A percentile compares a stretch with the other conserved stretches of the same genome.
phyloP scores from a whole-genome alignment of 495 filamentous ascomycete species.

The Penicillium roqueforti region DNA sequence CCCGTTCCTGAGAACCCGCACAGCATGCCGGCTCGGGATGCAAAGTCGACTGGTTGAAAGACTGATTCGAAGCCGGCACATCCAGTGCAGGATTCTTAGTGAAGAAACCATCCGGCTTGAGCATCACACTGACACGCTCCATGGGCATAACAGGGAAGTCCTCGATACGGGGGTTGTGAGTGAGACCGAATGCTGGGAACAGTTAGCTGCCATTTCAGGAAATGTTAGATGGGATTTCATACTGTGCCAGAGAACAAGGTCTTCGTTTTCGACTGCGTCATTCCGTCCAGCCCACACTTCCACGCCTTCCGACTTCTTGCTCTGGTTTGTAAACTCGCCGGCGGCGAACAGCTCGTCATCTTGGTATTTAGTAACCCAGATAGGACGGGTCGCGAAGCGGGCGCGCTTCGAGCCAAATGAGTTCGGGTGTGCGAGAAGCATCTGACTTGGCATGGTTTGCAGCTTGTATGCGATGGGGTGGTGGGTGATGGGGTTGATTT shows the following conservation, averaged over 20 bases:
- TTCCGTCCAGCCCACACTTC: constrained; percentile 43
- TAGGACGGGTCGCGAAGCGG: constrained; percentile 74
- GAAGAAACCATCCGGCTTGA: constrained; percentile 74
- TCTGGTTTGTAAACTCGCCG: constrained; percentile 87
- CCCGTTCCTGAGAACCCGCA: constrained; percentile 23
- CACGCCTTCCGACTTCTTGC: constrained; percentile 51
- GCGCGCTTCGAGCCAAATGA: constrained; percentile 70
- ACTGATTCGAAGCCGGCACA: constrained; percentile 47
- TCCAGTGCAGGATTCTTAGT: constrained; percentile 69
- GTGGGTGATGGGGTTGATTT: constrained; percentile 67
- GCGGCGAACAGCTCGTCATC: constrained; percentile 80
- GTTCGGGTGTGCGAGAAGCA: constrained; percentile 66
- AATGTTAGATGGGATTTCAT: constrained; percentile 12
- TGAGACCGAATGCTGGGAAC: constrained; percentile 53
- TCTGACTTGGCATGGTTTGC: constrained; percentile 66
- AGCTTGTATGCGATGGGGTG: constrained; percentile 80
- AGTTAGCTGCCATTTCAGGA: not conserved
- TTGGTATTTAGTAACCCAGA: constrained; percentile 77
- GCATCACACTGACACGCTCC: constrained; percentile 48
- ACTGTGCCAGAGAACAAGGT: constrained; percentile 45
- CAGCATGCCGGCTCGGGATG: constrained; percentile 38
- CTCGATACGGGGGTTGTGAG: constrained; percentile 56
- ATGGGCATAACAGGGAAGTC: constrained; percentile 66
- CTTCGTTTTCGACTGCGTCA: constrained; percentile 46
- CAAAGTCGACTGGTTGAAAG: constrained; percentile 37